A percentile compares a stretch with the other conserved stretches of the same genome.
These are phyloP conservation scores for Begonia loranthoides DNA, from an alignment of 306 rosid genomes.

Conservation along the genomic window DNA sequence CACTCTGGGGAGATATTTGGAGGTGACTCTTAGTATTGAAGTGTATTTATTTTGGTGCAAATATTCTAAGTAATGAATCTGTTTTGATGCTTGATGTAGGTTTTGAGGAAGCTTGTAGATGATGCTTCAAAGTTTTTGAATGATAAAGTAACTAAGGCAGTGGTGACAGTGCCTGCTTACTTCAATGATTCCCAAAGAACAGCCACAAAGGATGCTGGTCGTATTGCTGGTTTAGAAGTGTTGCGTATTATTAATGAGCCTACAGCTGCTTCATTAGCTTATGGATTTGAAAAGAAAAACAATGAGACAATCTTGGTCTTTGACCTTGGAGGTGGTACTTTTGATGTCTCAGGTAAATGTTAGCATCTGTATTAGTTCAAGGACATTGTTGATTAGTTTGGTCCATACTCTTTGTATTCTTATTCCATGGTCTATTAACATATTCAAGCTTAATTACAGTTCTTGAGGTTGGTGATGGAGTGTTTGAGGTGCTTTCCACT, in stretches of 20 bases:
- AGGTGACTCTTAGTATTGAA: too few species aligned
- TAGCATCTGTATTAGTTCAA: not conserved
- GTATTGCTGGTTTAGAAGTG: conserved; percentile 93
- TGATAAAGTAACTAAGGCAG: conserved; percentile 94
- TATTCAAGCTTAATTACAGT: conserved; percentile 20
- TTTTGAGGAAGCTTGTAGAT: conserved; percentile 90
- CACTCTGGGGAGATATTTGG: too few species aligned
- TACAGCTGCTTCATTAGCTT: conserved; percentile 91
- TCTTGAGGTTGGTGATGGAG: conserved; percentile 97
- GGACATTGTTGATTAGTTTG: not conserved
- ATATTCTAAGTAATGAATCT: too few species aligned
- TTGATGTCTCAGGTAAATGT: conserved; percentile 81
- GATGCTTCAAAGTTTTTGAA: conserved; percentile 94
- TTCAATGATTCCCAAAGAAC: conserved; percentile 98
- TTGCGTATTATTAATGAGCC: conserved; percentile 93
- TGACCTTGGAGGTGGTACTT: conserved; percentile 99
- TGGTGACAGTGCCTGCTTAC: conserved; percentile 95
- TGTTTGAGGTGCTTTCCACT: conserved; percentile 90
- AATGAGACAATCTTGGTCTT: conserved; percentile 91
- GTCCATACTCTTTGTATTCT: not conserved
- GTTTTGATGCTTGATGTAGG: conserved; percentile 19
- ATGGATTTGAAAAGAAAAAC: conserved; percentile 89
- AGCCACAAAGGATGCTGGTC: conserved; percentile 97
- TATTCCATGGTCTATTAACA: not conserved
- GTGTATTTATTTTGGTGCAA: too few species aligned